A percentile compares a stretch with the other conserved stretches of the same genome.
These are phyloP conservation scores for Cryptococcus sp. DNA, from an alignment of 1,284 basidiomycete genomes.

Conservation along the genomic window DNA sequence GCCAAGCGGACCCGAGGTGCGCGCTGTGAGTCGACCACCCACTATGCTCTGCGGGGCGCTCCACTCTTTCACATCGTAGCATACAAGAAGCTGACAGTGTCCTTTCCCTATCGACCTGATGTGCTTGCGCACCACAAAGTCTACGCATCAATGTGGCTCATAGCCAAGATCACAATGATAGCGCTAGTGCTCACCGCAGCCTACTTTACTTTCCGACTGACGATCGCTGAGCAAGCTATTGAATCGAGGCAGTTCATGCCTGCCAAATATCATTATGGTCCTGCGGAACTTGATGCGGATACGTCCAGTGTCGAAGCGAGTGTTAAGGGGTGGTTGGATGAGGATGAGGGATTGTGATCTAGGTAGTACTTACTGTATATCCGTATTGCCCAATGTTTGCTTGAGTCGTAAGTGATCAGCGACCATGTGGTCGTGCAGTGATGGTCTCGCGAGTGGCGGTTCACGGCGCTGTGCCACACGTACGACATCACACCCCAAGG, in stretches of 20 bases:
- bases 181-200: slow-evolving; percentile 23
- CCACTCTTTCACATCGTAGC: too few species aligned
- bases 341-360: background rate
- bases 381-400: too few species aligned
- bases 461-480: too few species aligned
- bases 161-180: slow-evolving; percentile 21
- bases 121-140: slow-evolving; percentile 10
- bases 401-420: too few species aligned
- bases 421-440: too few species aligned
- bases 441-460: too few species aligned
- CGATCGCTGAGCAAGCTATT: slow-evolving; percentile 35
- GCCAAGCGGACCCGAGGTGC: slow-evolving; percentile 4
- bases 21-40: slow-evolving; percentile 2
- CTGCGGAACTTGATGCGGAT: slow-evolving; percentile 23
- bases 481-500: too few species aligned
- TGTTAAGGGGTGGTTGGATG: slow-evolving; percentile 16
- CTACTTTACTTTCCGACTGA: slow-evolving; percentile 24
- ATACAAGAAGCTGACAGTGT: background rate
- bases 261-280: slow-evolving; percentile 32
- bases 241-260: slow-evolving; percentile 31
- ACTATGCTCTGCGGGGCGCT: too few species aligned
- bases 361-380: too few species aligned
- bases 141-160: slow-evolving; percentile 33
- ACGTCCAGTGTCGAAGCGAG: slow-evolving; percentile 4
- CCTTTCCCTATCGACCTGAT: background rate